Evolutionary conservation across 345 rosid genomes (phyloP).

Genomic region (Noccaea caerulescens): DNA sequence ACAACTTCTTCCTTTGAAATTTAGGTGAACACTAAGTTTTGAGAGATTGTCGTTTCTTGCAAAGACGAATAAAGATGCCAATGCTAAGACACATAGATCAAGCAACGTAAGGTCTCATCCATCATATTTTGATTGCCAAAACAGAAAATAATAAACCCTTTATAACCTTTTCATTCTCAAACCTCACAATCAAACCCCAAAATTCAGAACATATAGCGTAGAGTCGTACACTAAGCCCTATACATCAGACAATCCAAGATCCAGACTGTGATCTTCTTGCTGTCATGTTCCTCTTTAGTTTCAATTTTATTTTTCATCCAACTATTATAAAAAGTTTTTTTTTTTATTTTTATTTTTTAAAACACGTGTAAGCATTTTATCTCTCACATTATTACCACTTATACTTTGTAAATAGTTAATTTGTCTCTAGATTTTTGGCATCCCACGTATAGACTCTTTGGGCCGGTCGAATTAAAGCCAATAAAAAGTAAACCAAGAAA

Average conservation of each 20-base stretch:
- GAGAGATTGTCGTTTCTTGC: background rate
- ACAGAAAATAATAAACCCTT: too few species aligned
- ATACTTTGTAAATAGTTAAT: too few species aligned
- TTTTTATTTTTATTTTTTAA: too few species aligned
- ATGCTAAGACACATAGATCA: background rate
- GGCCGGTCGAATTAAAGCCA: background rate
- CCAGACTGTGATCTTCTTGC: slow-evolving; percentile 54
- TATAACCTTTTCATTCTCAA: background rate
- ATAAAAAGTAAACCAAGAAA: background rate
- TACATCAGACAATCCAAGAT: slow-evolving; percentile 85
- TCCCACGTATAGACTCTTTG: too few species aligned
- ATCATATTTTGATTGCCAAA: background rate
- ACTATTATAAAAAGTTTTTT: too few species aligned
- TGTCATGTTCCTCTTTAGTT: slow-evolving; percentile 34
- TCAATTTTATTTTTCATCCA: too few species aligned
- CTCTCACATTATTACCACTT: too few species aligned
- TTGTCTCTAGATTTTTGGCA: too few species aligned
- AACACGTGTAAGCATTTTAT: too few species aligned
- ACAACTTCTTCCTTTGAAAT: slow-evolving; percentile 64
- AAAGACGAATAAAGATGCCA: background rate
- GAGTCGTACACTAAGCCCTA: slow-evolving; percentile 69
- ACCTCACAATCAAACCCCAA: background rate
- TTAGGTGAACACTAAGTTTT: background rate
- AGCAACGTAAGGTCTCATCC: background rate
- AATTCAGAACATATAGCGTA: background rate